Conservation (phyloP, 2,329 filamentous ascomycete genomes). For the Aspergillus fumigatiaffinis region DNA sequence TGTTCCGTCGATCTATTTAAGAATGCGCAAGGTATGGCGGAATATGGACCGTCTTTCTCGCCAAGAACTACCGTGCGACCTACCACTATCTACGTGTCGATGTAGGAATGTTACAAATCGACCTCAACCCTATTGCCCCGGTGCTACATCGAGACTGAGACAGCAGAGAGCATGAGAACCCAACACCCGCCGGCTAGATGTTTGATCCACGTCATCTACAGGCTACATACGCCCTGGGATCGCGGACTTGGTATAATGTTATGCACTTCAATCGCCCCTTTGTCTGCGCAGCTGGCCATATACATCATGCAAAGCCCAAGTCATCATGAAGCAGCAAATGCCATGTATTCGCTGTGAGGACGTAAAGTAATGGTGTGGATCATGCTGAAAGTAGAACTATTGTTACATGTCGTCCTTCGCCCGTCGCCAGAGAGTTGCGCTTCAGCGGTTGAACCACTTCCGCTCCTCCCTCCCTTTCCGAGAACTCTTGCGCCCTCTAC, state of each 20-base stretch:
- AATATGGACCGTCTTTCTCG: background rate
- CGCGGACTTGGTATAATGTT: too few relatives aligned
- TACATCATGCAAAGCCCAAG: background rate
- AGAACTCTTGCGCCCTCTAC: constrained; percentile 14
- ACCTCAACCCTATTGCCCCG: background rate
- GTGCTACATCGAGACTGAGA: background rate
- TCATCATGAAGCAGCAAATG: background rate
- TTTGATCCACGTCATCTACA: background rate
- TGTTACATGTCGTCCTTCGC: background rate
- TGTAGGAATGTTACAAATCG: background rate
- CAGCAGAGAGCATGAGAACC: background rate
- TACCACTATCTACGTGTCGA: background rate
- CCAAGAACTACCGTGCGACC: background rate
- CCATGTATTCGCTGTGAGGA: background rate
- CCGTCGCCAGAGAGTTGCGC: background rate
- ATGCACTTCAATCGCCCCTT: too few relatives aligned
- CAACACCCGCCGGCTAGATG: background rate
- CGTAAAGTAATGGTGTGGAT: background rate
- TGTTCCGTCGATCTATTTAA: background rate
- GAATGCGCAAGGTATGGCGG: background rate
- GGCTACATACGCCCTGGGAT: too few relatives aligned
- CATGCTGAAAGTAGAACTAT: background rate
- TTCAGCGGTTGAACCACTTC: background rate
- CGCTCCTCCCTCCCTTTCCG: background rate
- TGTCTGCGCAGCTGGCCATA: background rate